phyloP scores from a whole-genome alignment of 768 basidiomycete species.

The Termitomyces sp. region DNA sequence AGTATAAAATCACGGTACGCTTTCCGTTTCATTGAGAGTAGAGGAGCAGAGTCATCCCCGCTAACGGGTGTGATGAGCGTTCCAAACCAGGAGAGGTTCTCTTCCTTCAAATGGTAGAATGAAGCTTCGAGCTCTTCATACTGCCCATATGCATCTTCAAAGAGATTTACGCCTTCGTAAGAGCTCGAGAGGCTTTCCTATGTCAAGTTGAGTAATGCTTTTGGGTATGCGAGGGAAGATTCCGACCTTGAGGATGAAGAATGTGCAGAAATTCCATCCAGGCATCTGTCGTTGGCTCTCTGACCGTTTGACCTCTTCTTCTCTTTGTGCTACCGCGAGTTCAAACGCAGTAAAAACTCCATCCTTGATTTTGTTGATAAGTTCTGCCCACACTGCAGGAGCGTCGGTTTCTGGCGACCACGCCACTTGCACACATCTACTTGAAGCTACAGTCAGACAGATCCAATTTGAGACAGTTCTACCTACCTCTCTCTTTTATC shows the following conservation, averaged over 20 bases:
- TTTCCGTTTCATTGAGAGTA: slow-evolving; percentile 78
- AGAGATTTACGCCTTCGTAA: slow-evolving; percentile 85
- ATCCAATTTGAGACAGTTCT: slow-evolving; percentile 2
- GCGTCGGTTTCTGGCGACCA: slow-evolving; percentile 73
- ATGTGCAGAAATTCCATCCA: slow-evolving; percentile 98
- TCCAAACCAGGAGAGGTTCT: slow-evolving; percentile 91
- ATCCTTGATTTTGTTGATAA: slow-evolving; percentile 88
- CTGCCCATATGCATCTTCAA: slow-evolving; percentile 84
- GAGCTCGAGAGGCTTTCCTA: slow-evolving; percentile 94
- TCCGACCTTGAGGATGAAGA: slow-evolving; percentile 88
- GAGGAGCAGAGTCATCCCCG: slow-evolving; percentile 76
- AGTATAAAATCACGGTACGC: slow-evolving; percentile 88
- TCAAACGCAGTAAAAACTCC: slow-evolving; percentile 85
- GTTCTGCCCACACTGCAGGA: slow-evolving; percentile 83
- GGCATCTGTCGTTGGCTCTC: slow-evolving; percentile 90
- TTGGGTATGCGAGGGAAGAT: slow-evolving; percentile 3
- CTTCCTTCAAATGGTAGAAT: slow-evolving; percentile 74
- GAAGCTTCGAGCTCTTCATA: slow-evolving; percentile 90
- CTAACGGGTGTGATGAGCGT: slow-evolving; percentile 67
- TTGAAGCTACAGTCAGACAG: slow-evolving; percentile 12
- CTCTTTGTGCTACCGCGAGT: slow-evolving; percentile 66
- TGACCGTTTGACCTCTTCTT: slow-evolving; percentile 88
- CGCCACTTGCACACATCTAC: slow-evolving; percentile 78
- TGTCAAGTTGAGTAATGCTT: slow-evolving; percentile 12
- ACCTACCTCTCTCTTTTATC: slow-evolving; percentile 83